Conservation (phyloP, 495 filamentous ascomycete genomes). For the Saxispiralis lemnorum region DNA sequence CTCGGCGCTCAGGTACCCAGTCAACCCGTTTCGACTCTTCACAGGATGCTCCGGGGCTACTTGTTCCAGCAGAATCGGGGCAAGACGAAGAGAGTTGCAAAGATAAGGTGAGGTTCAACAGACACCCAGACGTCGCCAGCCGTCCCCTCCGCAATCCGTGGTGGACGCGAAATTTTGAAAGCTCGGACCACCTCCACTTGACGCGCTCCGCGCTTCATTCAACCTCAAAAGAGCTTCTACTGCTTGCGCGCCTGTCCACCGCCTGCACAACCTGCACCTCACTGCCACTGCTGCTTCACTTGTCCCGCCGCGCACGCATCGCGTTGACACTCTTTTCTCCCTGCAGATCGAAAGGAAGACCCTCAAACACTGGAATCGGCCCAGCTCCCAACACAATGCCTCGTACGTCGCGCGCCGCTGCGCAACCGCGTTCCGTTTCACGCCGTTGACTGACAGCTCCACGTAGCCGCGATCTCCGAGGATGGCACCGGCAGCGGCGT, state of each 20-base stretch:
- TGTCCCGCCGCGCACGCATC: not conserved
- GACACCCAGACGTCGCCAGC: no score
- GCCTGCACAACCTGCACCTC: no score
- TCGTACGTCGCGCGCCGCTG: not conserved
- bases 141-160: no score
- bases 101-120: no score
- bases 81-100: no score
- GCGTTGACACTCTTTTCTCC: not conserved
- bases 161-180: not conserved
- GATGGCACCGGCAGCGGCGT: slow-evolving; percentile 19
- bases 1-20: not conserved
- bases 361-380: not conserved
- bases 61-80: not conserved
- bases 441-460: slow-evolving; percentile 4
- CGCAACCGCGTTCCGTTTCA: not conserved
- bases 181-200: not conserved
- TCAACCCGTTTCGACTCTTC: no score
- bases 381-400: not conserved
- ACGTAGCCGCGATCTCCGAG: slow-evolving; percentile 21
- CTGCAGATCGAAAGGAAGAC: not conserved
- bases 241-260: no score
- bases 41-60: not conserved
- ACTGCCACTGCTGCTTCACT: not conserved
- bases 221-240: no score
- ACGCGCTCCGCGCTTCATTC: no score